These are phyloP conservation scores for Selenicereus undatus DNA, from an alignment of 148 eudicot species.

Conservation along the genomic window DNA sequence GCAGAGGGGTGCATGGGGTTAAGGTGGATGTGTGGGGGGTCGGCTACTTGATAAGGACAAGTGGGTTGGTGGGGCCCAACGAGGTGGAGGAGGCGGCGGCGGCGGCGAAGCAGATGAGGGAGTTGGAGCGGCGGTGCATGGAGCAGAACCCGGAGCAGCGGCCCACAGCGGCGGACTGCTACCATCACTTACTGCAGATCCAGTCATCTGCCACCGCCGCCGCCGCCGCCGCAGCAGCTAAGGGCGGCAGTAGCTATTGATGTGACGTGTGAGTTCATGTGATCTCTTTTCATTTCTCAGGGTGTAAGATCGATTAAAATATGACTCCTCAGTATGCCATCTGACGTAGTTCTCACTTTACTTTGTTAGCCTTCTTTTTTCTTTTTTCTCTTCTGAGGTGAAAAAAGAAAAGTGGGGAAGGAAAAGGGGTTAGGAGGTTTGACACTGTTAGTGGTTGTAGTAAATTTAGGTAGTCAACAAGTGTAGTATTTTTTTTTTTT, in stretches of 20 bases:
- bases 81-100: constrained; percentile 8
- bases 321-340: neutral
- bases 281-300: neutral
- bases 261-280: constrained; percentile 1
- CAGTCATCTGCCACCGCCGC: constrained; percentile 37
- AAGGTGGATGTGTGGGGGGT: constrained; percentile 88
- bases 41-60: constrained; percentile 63
- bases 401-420: neutral
- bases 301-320: neutral
- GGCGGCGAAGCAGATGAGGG: constrained; percentile 37
- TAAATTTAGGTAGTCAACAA: neutral
- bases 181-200: constrained; percentile 79
- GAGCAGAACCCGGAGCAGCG: constrained; percentile 71
- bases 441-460: neutral
- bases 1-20: constrained; percentile 71
- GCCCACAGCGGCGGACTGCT: constrained; percentile 92
- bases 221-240: constrained; percentile 1
- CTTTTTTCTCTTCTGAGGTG: neutral
- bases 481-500: neutral
- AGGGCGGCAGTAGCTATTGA: constrained; percentile 7
- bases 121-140: constrained; percentile 62
- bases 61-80: constrained; percentile 30
- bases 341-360: neutral
- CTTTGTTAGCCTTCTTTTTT: neutral
- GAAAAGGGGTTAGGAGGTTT: neutral